Evolutionary conservation across 2,329 filamentous ascomycete genomes (phyloP).

Genomic region (Verticillium albo-atrum): DNA sequence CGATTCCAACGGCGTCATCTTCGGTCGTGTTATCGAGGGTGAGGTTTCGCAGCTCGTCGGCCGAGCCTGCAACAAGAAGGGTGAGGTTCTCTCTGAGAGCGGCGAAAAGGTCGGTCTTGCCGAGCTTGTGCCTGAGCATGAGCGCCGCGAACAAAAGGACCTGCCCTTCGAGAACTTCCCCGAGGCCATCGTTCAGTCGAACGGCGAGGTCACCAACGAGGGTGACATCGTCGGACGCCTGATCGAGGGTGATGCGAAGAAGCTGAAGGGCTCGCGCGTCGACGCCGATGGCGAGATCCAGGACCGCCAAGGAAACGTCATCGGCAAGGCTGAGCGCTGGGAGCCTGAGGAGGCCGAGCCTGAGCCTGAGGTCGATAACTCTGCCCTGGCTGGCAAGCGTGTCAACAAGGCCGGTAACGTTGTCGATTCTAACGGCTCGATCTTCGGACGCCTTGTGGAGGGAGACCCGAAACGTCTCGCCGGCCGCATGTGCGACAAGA

Average conservation of each 20-base stretch:
- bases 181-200: constrained; percentile 39
- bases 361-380: constrained; percentile 51
- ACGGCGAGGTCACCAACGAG: constrained; percentile 48
- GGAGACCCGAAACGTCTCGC: constrained; percentile 59
- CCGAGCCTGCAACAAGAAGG: constrained; percentile 59
- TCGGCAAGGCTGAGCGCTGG: constrained; percentile 66
- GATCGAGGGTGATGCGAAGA: constrained; percentile 59
- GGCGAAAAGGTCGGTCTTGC: constrained; percentile 65
- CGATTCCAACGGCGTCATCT: constrained; percentile 49
- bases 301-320: constrained; percentile 59
- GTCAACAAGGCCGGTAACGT: constrained; percentile 67
- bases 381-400: constrained; percentile 62
- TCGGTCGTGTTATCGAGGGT: constrained; percentile 64
- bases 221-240: constrained; percentile 56
- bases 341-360: constrained; percentile 47
- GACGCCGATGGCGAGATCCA: constrained; percentile 67
- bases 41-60: constrained; percentile 59
- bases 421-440: constrained; percentile 48
- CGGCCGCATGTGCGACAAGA: constrained; percentile 66
- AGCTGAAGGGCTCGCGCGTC: constrained; percentile 59
- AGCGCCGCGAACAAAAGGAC: constrained; percentile 43
- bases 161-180: constrained; percentile 24
- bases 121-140: constrained; percentile 56
- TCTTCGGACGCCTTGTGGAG: constrained; percentile 63
- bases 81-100: constrained; percentile 66